phyloP scores from a whole-genome alignment of 768 basidiomycete genomes.

The Russula emetica region DNA sequence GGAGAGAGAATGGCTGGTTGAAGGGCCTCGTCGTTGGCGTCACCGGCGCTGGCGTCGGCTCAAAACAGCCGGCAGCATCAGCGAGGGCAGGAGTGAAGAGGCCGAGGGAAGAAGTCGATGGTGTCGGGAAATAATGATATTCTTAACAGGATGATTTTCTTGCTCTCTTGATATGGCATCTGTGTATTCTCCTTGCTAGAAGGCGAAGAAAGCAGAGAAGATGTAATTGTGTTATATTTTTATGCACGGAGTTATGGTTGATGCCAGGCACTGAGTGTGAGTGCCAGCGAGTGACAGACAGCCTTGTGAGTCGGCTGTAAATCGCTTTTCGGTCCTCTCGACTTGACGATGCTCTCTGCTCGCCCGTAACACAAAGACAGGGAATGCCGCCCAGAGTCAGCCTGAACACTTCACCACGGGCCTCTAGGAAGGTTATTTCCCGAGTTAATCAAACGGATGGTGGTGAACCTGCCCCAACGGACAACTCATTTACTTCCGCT shows the following conservation, averaged over 20 bases:
- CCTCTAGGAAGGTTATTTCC: conserved; percentile 3
- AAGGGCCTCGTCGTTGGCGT: conserved; percentile 87
- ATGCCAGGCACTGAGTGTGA: neutral
- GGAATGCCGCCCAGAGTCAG: conserved; percentile 25
- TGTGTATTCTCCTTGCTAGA: neutral
- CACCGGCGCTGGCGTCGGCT: conserved; percentile 71
- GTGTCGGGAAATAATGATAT: conserved; percentile 5
- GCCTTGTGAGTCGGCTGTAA: neutral
- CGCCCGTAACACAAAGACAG: neutral
- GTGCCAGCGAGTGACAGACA: no score
- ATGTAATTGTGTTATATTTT: conserved; percentile 1
- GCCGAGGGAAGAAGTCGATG: conserved; percentile 25
- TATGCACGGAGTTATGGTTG: neutral
- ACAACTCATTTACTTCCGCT: conserved; percentile 27
- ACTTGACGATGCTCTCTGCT: conserved; percentile 17
- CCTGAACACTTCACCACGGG: neutral
- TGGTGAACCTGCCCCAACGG: neutral
- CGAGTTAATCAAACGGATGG: neutral
- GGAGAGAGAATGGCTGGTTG: conserved; percentile 89
- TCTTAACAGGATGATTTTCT: neutral
- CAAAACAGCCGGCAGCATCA: conserved; percentile 29
- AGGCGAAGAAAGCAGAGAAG: neutral
- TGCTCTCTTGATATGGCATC: neutral
- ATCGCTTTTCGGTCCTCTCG: neutral
- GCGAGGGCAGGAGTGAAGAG: conserved; percentile 27